Evolutionary conservation across 768 basidiomycete species (phyloP).

Genomic region (Cystofilobasidium macerans): DNA sequence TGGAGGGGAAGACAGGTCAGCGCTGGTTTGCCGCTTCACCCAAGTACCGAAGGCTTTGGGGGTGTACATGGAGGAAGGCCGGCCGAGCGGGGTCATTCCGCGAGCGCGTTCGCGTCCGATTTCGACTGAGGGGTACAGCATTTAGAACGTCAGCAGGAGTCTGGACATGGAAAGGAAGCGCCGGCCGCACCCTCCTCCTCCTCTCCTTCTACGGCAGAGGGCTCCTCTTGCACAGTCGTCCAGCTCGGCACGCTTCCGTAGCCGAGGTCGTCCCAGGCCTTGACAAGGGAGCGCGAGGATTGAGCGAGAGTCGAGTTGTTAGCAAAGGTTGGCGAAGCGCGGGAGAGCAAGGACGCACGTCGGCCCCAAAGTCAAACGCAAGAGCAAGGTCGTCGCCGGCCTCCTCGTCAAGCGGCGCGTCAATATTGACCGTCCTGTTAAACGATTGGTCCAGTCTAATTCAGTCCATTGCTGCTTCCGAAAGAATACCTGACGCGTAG

Average conservation of each 20-base stretch:
- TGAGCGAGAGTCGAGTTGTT: neutral
- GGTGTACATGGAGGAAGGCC: neutral
- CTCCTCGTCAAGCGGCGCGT: neutral
- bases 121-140: neutral
- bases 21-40: neutral
- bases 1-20: neutral
- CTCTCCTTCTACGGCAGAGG: neutral
- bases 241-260: conserved; percentile 5
- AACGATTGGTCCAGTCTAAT: neutral
- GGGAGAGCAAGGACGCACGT: neutral
- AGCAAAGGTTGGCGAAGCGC: neutral
- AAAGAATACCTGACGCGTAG: neutral
- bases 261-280: conserved; percentile 2
- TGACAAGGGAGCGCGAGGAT: neutral
- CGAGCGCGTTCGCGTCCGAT: neutral
- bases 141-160: neutral
- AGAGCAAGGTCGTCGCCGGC: neutral
- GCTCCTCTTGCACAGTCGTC: neutral
- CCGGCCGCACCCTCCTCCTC: conserved; percentile 5
- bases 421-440: neutral
- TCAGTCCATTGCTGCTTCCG: neutral
- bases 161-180: neutral
- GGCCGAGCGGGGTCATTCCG: neutral
- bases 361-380: neutral
- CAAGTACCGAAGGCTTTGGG: too few relatives aligned